Base-by-base conservation (phyloP, 2,329 filamentous ascomycete species). In the Cytospora leucostoma region DNA sequence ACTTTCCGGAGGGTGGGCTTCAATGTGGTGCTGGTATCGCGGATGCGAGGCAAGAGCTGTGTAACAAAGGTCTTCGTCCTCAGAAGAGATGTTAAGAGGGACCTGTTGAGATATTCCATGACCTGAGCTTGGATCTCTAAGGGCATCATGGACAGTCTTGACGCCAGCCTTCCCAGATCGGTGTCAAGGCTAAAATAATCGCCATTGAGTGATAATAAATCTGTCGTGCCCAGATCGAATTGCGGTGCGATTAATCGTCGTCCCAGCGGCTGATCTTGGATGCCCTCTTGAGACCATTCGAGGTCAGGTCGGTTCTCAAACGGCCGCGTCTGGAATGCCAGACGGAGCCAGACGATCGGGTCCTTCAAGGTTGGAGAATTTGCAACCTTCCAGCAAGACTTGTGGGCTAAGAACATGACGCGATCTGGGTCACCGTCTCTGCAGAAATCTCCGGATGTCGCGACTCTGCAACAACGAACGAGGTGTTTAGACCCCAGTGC, bases 371-470 rank as follows among this genome's bases (percentile, higher is more conserved):
- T 27, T 33, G 56, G 35, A 7, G 21, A 34, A 21, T 59, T 59
- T 13, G 49, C 21, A n/a, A 40, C 5, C 21, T 59, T 52, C 56
- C 56, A 59, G 35, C 56, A 59, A 37, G 44, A 51, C 56, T 35
- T 59, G n/a, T 59, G 56, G 17, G 56, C 56, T 32, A 38, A 59
- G 56, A 59, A 59, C n/a, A n/a, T n/a, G n/a, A n/a, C n/a, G n/a
- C n/a, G n/a, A n/a, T n/a, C n/a, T n/a, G n/a, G n/a, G n/a, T n/a
- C n/a, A n/a, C n/a, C n/a, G n/a, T n/a, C n/a, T n/a, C n/a, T n/a
- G n/a, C n/a, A n/a, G n/a, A n/a, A n/a, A n/a, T n/a, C n/a, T n/a
- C n/a, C n/a, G n/a, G n/a, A n/a, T n/a, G n/a, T n/a, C n/a, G n/a
- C n/a, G n/a, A n/a, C n/a, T n/a, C n/a, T n/a, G n/a, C n/a, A n/a